Percentiles rank a stretch among this genome's conserved stretches.
Evolutionary conservation across 164 flowering plant genomes (phyloP).

Genomic region (Pachysandra terminalis): DNA sequence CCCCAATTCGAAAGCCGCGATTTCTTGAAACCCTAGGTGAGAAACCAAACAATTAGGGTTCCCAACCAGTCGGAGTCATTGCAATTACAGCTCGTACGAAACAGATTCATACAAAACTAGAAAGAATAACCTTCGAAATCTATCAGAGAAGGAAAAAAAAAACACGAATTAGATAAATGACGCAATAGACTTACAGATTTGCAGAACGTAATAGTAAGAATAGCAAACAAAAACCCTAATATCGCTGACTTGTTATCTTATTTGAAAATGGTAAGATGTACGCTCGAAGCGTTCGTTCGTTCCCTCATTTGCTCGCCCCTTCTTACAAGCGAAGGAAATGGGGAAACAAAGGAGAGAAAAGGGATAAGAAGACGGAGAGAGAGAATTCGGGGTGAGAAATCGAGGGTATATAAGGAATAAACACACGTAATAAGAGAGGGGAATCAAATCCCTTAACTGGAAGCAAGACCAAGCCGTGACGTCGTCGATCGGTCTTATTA

Average conservation of each 20-base stretch:
- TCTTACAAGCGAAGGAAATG: slow-evolving; percentile 24
- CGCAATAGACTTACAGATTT: slow-evolving; percentile 24
- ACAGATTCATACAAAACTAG: background rate
- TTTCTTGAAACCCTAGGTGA: background rate
- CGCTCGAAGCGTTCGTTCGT: slow-evolving; percentile 3
- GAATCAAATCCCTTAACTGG: no score
- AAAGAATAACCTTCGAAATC: slow-evolving; percentile 1
- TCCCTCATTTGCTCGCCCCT: no score
- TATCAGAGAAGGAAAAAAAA: slow-evolving; percentile 8
- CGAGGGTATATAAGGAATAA: background rate
- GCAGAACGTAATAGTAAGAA: slow-evolving; percentile 3
- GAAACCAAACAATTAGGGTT: background rate
- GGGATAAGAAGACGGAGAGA: slow-evolving; percentile 3
- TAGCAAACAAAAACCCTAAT: background rate
- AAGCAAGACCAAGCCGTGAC: no score
- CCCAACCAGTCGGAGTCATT: background rate
- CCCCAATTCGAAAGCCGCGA: background rate
- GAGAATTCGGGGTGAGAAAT: background rate
- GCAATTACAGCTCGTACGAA: background rate
- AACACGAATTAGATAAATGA: slow-evolving; percentile 13
- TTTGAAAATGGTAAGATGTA: background rate
- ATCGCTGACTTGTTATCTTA: background rate
- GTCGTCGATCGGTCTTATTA: no score
- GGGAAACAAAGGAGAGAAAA: slow-evolving; percentile 9
- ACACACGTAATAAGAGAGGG: background rate